Conservation (phyloP, 2,329 filamentous ascomycete species). For the Trichoderma pleuroti region DNA sequence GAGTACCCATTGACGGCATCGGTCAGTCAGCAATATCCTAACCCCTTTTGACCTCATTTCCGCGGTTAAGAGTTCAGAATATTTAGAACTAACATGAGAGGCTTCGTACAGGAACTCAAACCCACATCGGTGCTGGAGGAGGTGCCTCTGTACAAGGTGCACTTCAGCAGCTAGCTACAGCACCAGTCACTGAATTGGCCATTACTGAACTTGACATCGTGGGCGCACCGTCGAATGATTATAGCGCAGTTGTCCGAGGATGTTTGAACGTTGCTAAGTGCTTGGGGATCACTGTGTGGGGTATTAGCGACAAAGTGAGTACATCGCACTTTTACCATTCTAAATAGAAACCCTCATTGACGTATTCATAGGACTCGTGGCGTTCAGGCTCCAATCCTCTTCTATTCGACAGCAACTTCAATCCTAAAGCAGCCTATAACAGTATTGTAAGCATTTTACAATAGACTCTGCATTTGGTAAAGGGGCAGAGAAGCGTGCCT, state of each 20-base stretch:
- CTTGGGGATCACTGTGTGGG: background rate
- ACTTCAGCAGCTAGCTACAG: conserved; percentile 3
- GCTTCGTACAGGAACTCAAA: background rate
- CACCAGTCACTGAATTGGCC: background rate
- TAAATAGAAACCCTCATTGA: background rate
- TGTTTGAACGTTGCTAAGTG: background rate
- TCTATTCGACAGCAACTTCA: background rate
- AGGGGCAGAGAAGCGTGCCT: background rate
- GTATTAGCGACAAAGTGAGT: conserved; percentile 1
- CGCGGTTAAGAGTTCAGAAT: background rate
- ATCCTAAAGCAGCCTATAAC: background rate
- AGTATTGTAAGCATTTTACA: background rate
- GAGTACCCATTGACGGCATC: conserved; percentile 3
- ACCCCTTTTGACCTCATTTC: background rate
- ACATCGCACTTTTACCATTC: background rate
- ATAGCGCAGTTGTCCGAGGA: background rate
- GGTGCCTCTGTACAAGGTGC: background rate
- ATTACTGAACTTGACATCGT: conserved; percentile 1
- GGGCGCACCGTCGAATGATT: background rate
- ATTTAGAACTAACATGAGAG: background rate
- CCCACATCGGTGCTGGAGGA: background rate
- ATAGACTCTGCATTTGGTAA: background rate
- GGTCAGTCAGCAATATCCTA: background rate
- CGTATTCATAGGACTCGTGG: background rate
- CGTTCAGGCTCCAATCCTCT: background rate